Evolutionary conservation across 2,329 filamentous ascomycete genomes (phyloP), one percentile per base, ranked within the genome.

Genomic region (Penicillium crustosum): DNA sequence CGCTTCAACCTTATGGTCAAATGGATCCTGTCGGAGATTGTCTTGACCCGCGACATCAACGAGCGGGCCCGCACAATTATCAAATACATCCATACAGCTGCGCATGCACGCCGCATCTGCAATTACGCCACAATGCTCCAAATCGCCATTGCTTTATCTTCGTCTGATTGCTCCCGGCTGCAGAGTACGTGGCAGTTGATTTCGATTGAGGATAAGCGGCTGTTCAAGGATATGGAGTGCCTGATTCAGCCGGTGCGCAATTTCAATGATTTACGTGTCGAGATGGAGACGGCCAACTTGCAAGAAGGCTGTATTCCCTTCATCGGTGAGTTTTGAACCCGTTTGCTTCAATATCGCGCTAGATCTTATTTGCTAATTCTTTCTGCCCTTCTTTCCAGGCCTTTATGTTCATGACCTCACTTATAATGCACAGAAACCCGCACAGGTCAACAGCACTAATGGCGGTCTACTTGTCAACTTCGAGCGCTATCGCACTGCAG

Each of bases 71-170:
- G 78, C 27, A 83, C 82, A 45, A 82, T 88, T 56, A 78, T 81
- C 53, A 87, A 88, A 65, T 86, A 80, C 68, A 87, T 88, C 57
- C 85, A 86, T 66, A 83, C 87, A 33, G 86, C 86, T 10, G 78
- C 78, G 6, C 82, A 86, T 70, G 80, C 82, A 10, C 80, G 83
- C 42, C 78, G 79, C 52, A 75, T 86, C 33, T 82, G 83, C 63
- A 88, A 88, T 68, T 88, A 86, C 68, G 85, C 86, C 15, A 87
- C 85, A 1, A 85, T 86, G 81, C 81, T 87, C 47, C 86, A 88
- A 66, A 81, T 88, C 55, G 82, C 83, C 1, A 83, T 88, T 58
- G 86, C 85, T 4, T 71, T 88, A 15, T 81, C 85, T 19, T 86
- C 83, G 0, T 80, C 81, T 23, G 84, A 87, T 57, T 80, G 84